phyloP scores from a whole-genome alignment of 495 filamentous ascomycete genomes.

The Haplographium delicatum region DNA sequence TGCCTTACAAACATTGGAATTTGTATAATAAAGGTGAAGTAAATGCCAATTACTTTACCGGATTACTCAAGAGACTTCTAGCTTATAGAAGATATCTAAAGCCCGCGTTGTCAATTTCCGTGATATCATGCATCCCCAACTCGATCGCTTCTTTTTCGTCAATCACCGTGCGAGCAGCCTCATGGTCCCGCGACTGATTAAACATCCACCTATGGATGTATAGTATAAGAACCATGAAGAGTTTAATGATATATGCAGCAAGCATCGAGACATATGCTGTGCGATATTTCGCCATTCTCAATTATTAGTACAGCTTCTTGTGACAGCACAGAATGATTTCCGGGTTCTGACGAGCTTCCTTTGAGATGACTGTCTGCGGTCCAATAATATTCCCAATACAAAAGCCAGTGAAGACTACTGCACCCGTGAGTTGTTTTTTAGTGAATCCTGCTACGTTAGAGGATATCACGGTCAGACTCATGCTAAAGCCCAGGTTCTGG shows the following conservation, averaged over 20 bases:
- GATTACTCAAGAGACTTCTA: too few relatives aligned
- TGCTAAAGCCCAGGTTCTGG: constrained; percentile 30
- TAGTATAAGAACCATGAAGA: not conserved
- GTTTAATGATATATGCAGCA: not conserved
- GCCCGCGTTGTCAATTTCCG: constrained; percentile 12
- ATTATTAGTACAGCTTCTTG: not conserved
- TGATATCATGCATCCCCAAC: constrained; percentile 44
- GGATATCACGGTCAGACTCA: constrained; percentile 29
- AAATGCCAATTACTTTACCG: too few relatives aligned
- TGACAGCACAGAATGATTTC: not conserved
- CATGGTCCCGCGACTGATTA: constrained; percentile 39
- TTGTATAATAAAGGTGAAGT: too few relatives aligned
- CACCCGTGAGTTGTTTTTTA: constrained; percentile 8
- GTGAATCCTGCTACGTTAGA: constrained; percentile 12
- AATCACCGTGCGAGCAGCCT: constrained; percentile 44
- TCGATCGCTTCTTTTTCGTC: constrained; percentile 49
- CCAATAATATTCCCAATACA: constrained; percentile 4
- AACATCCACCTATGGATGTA: constrained; percentile 47
- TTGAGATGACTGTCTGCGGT: not conserved
- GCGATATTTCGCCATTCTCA: not conserved
- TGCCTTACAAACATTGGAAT: too few relatives aligned
- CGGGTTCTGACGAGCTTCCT: not conserved
- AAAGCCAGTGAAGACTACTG: constrained; percentile 6
- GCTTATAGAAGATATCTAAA: not conserved
- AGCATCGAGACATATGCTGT: not conserved